Evolutionary conservation across 768 basidiomycete species (phyloP), one percentile per base, ranked within the genome.

Genomic region (Dentipellis fragilis): DNA sequence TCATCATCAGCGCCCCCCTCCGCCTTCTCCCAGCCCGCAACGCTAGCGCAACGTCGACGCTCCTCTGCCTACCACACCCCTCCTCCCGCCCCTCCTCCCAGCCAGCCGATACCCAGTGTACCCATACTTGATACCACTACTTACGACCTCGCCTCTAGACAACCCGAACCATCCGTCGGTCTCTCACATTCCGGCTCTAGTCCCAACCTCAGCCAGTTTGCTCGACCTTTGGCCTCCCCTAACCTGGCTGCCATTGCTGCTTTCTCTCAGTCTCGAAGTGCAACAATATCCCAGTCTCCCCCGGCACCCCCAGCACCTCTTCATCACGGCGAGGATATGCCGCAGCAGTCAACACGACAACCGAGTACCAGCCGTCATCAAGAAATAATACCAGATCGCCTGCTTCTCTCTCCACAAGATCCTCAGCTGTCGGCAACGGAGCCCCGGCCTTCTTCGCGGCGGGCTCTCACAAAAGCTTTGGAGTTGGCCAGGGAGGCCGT

Each of bases 401-500:
- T 74, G 10, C 58, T 76, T 9, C 71, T 78, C 37, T 72, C 77
- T 12, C 73, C 77, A 4, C 63, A 63, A 21, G 66, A 63, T 19
- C 67, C 68, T 51, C 71, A 77, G 40, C 71, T 77, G 55, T 73
- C 75, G 52, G 59, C 64, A 8, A 57, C 68, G 12, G 71, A 76
- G 51, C 71, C 78, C 51, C 77, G 77, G 19, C 85, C 85, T 10
- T 92, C 92, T 17, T 93, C 92, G 23, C 81, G 92, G 55, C 81
- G 87, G 54, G 90, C 93, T 23, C 74, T 95, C 23, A 94, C 93
- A 16, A 77, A 80, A 61, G 93, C 92, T 1, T 74, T 95, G 49
- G 89, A 93, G 63, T 78, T 93, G 11, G 93, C 93, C 12, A 84
- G 92, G 36, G 87, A 92, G 68, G 93, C 93, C 9, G 93, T 95